Percentiles rank a stretch among this genome's conserved stretches.
These are phyloP conservation scores for Cenchrus americanus DNA, from an alignment of 176 grass and related monocot species.

Conservation along the genomic window DNA sequence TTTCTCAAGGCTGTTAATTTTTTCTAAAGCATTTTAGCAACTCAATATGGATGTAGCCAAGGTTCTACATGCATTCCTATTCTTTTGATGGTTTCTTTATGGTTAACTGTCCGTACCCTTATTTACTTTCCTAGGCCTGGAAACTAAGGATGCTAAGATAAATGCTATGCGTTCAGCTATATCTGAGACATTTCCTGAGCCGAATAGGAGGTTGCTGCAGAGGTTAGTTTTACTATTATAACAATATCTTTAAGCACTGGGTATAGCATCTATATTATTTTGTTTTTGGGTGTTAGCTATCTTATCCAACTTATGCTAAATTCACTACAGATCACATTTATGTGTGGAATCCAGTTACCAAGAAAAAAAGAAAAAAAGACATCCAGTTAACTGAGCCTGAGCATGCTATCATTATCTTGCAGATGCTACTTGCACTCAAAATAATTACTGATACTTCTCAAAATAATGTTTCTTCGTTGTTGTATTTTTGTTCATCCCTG, in stretches of 20 bases:
- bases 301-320: slow-evolving; percentile 31
- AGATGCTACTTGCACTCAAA: background rate
- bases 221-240: slow-evolving; percentile 60
- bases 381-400: background rate
- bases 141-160: slow-evolving; percentile 73
- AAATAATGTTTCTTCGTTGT: background rate
- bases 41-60: slow-evolving; percentile 4
- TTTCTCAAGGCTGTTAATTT: slow-evolving; percentile 16
- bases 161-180: slow-evolving; percentile 94
- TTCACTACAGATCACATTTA: background rate
- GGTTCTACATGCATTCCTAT: background rate
- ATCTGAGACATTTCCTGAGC: slow-evolving; percentile 96
- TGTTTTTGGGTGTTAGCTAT: background rate
- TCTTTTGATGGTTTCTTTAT: slow-evolving; percentile 24
- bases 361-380: too few species aligned
- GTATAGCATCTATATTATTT: background rate
- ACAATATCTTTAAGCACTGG: slow-evolving; percentile 8
- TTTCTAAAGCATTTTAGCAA: background rate
- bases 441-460: slow-evolving; percentile 28
- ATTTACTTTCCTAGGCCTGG: slow-evolving; percentile 69
- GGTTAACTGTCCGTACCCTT: slow-evolving; percentile 32
- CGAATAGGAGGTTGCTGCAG: slow-evolving; percentile 83
- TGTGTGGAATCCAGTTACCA: background rate
- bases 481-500: background rate
- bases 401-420: slow-evolving; percentile 23